phyloP scores from a whole-genome alignment of 108 stramenopile species.

The Mayamaea pseudoterrestris region DNA sequence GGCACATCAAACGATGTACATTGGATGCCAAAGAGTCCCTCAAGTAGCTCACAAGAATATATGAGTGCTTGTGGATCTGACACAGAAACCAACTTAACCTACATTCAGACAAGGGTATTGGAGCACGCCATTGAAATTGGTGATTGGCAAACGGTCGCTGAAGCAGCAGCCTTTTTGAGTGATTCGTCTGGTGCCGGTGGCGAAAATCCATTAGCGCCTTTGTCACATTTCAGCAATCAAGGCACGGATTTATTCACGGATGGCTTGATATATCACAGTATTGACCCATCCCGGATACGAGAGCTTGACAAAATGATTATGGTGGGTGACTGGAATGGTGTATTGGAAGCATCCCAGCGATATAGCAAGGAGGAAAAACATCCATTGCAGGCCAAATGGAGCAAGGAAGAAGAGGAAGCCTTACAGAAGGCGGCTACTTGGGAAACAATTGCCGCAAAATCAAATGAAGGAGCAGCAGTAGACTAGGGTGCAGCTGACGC shows the following conservation, averaged over 20 bases:
- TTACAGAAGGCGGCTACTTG: conserved; percentile 68
- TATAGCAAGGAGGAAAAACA: conserved; percentile 16
- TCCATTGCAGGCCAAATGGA: no score
- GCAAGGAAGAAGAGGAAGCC: conserved; percentile 75
- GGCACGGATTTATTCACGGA: no score
- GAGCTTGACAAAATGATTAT: conserved; percentile 69
- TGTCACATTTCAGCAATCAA: no score
- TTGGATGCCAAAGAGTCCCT: no score
- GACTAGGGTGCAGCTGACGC: conserved; percentile 55
- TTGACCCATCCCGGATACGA: conserved; percentile 18
- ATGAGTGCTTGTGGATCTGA: no score
- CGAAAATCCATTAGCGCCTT: no score
- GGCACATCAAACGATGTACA: no score
- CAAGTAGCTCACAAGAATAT: no score
- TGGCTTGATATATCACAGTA: no score
- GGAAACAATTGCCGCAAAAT: conserved; percentile 70
- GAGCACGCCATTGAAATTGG: conserved; percentile 66
- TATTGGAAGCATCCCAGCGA: conserved; percentile 54
- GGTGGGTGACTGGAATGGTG: conserved; percentile 72
- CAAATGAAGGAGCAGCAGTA: conserved; percentile 38
- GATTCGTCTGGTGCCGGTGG: conserved; percentile 7
- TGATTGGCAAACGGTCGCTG: conserved; percentile 79
- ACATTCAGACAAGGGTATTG: no score
- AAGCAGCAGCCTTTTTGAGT: conserved; percentile 48
- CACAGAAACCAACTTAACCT: no score